These are phyloP conservation scores for Nitzschia sp. DNA, from an alignment of 108 stramenopile species.

Conservation along the genomic window DNA sequence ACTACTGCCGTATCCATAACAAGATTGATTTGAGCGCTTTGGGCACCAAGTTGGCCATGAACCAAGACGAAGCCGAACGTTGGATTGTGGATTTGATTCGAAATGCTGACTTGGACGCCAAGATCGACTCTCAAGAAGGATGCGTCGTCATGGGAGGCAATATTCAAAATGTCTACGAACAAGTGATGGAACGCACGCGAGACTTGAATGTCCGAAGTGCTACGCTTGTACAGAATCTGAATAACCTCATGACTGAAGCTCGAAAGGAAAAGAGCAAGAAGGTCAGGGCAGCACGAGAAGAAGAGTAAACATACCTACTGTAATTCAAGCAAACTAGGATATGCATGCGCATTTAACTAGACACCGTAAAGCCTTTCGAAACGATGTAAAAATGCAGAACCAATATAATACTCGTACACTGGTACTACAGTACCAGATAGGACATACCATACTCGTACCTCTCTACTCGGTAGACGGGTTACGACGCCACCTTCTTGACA, in stretches of 20 bases:
- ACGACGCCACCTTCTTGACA: conserved; percentile 41
- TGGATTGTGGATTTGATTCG: conserved; percentile 99
- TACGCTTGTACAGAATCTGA: conserved; percentile 64
- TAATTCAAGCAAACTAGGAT: too few species aligned
- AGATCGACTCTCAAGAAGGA: conserved; percentile 92
- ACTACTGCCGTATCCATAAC: conserved; percentile 98
- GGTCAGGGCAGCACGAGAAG: conserved; percentile 57
- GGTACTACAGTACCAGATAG: too few species aligned
- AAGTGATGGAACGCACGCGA: conserved; percentile 96
- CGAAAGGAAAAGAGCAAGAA: conserved; percentile 64
- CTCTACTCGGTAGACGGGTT: neutral
- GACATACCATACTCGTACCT: too few species aligned
- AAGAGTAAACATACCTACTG: too few species aligned
- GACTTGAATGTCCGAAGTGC: conserved; percentile 90
- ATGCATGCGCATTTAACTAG: too few species aligned
- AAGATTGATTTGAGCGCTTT: conserved; percentile 95
- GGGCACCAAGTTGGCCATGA: conserved; percentile 94
- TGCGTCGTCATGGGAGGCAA: conserved; percentile 95
- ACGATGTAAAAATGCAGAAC: too few species aligned
- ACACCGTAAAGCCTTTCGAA: too few species aligned
- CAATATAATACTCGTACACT: too few species aligned
- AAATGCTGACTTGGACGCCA: conserved; percentile 92
- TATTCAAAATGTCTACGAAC: conserved; percentile 78
- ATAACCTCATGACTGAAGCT: conserved; percentile 59
- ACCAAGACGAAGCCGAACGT: conserved; percentile 91